Percentiles rank a stretch among this genome's conserved stretches.
phyloP scores from a whole-genome alignment of 202 grass and related monocot genomes.

The Setaria italica region DNA sequence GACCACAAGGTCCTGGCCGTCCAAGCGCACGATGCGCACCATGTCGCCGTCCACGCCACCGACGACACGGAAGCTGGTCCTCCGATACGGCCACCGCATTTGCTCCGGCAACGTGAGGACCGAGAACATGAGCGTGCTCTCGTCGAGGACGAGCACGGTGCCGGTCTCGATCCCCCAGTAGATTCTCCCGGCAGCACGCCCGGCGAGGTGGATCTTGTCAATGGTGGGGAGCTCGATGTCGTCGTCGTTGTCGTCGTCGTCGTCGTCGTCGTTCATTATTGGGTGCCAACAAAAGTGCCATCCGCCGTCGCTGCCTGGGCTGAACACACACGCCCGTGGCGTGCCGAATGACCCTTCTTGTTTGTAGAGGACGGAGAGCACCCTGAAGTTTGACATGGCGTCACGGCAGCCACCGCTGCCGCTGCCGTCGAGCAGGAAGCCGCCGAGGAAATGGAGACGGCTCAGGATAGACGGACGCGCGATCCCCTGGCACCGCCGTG shows the following conservation, averaged over 20 bases:
- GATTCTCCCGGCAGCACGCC: not conserved
- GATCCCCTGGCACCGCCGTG: not conserved
- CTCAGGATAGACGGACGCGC: not conserved
- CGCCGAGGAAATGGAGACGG: not conserved
- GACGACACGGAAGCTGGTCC: conserved; percentile 7
- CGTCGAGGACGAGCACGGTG: not conserved
- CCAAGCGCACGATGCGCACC: conserved; percentile 9
- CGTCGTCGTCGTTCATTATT: not conserved
- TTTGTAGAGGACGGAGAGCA: not conserved
- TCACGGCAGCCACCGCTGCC: not conserved
- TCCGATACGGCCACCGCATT: not conserved
- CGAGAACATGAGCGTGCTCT: not conserved
- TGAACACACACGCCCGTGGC: conserved; percentile 29
- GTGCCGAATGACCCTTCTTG: not conserved
- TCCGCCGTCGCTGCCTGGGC: not conserved
- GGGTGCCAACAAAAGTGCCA: not conserved
- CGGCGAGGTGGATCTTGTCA: not conserved
- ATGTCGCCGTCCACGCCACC: not conserved
- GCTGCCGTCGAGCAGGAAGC: not conserved
- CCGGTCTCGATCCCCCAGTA: conserved; percentile 21
- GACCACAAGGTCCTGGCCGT: not conserved
- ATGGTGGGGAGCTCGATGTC: not conserved
- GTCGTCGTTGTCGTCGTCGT: not conserved
- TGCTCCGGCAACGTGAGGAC: not conserved
- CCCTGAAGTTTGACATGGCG: conserved; percentile 33